Base-by-base conservation (phyloP, 768 basidiomycete species). In the Pisolithus sp. region DNA sequence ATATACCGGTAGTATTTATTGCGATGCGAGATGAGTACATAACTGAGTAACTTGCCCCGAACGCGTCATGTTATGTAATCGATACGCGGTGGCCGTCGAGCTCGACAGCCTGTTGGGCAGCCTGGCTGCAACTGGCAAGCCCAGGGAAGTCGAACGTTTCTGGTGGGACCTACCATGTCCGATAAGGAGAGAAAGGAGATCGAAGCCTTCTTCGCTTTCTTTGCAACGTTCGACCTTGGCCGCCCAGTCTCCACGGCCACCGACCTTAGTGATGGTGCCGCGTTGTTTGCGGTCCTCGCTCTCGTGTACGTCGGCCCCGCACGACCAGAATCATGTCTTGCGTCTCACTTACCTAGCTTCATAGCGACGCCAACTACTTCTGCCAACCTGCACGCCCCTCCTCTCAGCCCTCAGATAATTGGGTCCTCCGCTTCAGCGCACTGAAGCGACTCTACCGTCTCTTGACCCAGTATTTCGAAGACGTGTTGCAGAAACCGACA, bases 401-500 rank as follows among this genome's bases (percentile, higher is more conserved):
- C 0, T 68, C 77, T 17, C 82, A 88, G 49, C 76, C 76, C 2
- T 81, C 86, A 10, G 90, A 92, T 61, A 93, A 90, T 68, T 95
- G 92, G 92, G 89, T 93, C 51, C 69, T 93, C 30, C 82, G 91
- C 12, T 91, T 93, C 68, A 85, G 78, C 67, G 69, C 85, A 8
- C 78, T 94, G 54, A 94, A 94, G 62, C 81, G 86, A 21, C 76
- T 93, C 47, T 93, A 91, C 68, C 79, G 92, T 42, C 80, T 93
- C 37, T 86, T 93, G 74, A 90, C 88, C 2, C 89, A 91, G 62
- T 95, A 93, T 67, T 88, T 87, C 59, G 80, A 83, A 45, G 86
- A 93, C 67, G 80, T 90, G 3, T 78, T 94, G 20, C 86, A 88
- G 61, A 88, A 88, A 50, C 85, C 86, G 0, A 85, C 86, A 2